Evolutionary conservation across 495 filamentous ascomycete species (phyloP).

Genomic region (Penicillium riverlandense): DNA sequence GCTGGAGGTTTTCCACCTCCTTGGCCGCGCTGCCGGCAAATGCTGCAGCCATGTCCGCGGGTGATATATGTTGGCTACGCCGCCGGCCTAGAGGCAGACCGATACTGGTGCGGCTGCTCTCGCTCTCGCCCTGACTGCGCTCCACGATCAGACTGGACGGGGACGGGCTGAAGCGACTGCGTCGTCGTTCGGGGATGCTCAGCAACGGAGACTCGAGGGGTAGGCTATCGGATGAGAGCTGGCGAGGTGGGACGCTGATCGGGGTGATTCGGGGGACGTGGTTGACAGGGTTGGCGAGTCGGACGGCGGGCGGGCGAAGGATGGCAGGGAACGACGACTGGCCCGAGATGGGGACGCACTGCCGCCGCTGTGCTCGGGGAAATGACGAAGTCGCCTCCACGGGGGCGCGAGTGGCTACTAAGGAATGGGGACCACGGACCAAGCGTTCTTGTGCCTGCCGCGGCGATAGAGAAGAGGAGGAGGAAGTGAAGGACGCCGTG

Average conservation of each 20-base stretch:
- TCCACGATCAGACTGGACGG: conserved; percentile 61
- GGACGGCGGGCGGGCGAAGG: conserved; percentile 31
- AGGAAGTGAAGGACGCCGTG: conserved; percentile 28
- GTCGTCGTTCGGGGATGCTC: conserved; percentile 59
- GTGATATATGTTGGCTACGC: conserved; percentile 27
- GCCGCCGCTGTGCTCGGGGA: conserved; percentile 19
- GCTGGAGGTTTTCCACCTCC: conserved; percentile 23
- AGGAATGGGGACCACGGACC: conserved; percentile 12
- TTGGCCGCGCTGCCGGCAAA: conserved; percentile 25
- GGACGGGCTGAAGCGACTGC: conserved; percentile 44
- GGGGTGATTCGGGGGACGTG: conserved; percentile 42
- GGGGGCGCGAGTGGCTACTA: conserved; percentile 8
- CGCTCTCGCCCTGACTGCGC: conserved; percentile 45
- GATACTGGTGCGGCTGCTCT: conserved; percentile 58
- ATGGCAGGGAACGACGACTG: conserved; percentile 23
- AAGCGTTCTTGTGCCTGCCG: conserved; percentile 18
- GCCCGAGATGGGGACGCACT: conserved; percentile 17
- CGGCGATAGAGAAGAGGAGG: conserved; percentile 22
- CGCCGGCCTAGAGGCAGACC: conserved; percentile 55
- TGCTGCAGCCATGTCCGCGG: conserved; percentile 40
- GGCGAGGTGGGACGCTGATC: conserved; percentile 22
- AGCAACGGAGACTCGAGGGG: conserved; percentile 53
- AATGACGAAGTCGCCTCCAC: conserved; percentile 21
- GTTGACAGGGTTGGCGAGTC: conserved; percentile 42
- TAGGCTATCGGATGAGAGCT: conserved; percentile 33